Conservation (phyloP, 1,284 basidiomycete species). For the Veloboletus limbatus region DNA sequence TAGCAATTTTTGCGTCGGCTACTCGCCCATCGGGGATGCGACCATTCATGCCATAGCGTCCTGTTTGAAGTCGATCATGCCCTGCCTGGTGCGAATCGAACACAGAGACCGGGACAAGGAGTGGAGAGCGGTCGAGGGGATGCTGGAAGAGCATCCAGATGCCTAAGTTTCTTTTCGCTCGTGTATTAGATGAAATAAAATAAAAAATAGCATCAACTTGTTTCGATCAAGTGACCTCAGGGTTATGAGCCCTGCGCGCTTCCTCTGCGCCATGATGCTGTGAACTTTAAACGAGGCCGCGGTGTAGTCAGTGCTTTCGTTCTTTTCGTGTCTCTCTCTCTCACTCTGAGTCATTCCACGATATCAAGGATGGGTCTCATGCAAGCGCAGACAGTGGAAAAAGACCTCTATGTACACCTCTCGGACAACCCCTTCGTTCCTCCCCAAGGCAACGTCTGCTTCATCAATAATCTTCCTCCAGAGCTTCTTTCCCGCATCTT, state of each 20-base stretch:
- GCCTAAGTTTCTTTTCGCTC: too few relatives aligned
- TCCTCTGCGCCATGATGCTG: slow-evolving; percentile 41
- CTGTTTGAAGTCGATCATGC: slow-evolving; percentile 17
- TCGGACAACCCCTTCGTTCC: slow-evolving; percentile 23
- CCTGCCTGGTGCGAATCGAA: slow-evolving; percentile 8
- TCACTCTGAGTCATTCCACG: neutral
- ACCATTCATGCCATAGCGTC: neutral
- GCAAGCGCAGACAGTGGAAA: slow-evolving; percentile 1
- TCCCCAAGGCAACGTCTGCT: slow-evolving; percentile 19
- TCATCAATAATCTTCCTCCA: slow-evolving; percentile 26
- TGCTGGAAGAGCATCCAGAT: too few relatives aligned
- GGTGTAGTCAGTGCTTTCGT: slow-evolving; percentile 2
- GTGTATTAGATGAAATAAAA: neutral
- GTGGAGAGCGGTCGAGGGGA: slow-evolving; percentile 8
- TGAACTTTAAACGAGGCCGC: neutral
- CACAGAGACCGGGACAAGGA: neutral
- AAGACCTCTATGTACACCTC: slow-evolving; percentile 2
- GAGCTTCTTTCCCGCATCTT: slow-evolving; percentile 31
- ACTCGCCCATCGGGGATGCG: slow-evolving; percentile 12
- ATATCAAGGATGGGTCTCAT: slow-evolving; percentile 1
- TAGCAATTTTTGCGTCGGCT: slow-evolving; percentile 10
- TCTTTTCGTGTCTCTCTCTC: neutral
- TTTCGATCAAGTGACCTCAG: slow-evolving; percentile 41
- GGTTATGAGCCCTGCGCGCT: slow-evolving; percentile 22
- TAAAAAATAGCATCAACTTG: slow-evolving; percentile 35